Evolutionary conservation across 108 stramenopile genomes (phyloP).

Genomic region (Nitzschia palea): DNA sequence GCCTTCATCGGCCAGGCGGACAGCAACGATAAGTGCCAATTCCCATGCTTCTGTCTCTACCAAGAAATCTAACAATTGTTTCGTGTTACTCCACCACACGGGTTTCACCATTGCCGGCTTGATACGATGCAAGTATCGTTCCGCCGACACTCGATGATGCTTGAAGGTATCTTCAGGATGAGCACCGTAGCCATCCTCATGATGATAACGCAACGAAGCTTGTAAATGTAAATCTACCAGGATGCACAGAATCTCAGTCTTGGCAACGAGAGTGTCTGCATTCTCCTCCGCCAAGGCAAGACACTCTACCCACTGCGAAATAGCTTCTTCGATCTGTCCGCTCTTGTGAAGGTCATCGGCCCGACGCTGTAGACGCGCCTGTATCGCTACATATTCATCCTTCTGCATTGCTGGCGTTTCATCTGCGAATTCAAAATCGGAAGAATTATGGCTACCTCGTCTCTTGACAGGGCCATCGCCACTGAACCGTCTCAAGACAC

Average conservation of each 20-base stretch:
- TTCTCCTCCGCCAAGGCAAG: slow-evolving; percentile 30
- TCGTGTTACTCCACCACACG: slow-evolving; percentile 10
- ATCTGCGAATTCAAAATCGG: neutral
- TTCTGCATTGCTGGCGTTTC: slow-evolving; percentile 8
- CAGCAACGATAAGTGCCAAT: slow-evolving; percentile 26
- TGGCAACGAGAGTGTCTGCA: slow-evolving; percentile 20
- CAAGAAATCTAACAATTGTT: slow-evolving; percentile 19
- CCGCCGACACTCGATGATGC: slow-evolving; percentile 6
- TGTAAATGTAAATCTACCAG: slow-evolving; percentile 29
- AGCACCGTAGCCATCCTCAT: neutral
- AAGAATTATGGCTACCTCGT: neutral
- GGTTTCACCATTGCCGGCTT: slow-evolving; percentile 31
- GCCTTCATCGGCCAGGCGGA: neutral
- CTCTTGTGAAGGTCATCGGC: slow-evolving; percentile 22
- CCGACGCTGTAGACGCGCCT: slow-evolving; percentile 8
- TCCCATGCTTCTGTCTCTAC: slow-evolving; percentile 30
- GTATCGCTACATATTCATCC: slow-evolving; percentile 8
- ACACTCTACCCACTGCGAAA: slow-evolving; percentile 20
- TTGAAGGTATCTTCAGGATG: neutral
- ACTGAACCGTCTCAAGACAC: slow-evolving; percentile 15
- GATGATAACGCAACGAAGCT: neutral
- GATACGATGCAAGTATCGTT: slow-evolving; percentile 26
- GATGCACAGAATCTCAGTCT: slow-evolving; percentile 34
- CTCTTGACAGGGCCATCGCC: slow-evolving; percentile 10
- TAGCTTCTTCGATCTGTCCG: slow-evolving; percentile 17